These are phyloP conservation scores for Boletus subcaerulescens DNA, from an alignment of 768 basidiomycete genomes.

Conservation along the genomic window DNA sequence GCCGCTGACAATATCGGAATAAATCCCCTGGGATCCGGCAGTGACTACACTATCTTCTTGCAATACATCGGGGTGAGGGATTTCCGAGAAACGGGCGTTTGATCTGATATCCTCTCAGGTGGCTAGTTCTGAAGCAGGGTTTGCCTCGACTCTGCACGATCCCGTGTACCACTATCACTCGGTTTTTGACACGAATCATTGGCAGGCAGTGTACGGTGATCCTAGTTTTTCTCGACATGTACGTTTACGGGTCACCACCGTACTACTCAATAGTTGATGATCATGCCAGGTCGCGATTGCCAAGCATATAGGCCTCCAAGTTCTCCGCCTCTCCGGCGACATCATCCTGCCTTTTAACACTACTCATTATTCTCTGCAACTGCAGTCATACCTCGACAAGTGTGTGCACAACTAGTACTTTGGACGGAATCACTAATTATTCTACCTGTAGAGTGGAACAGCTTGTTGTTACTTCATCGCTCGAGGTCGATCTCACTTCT, in stretches of 20 bases:
- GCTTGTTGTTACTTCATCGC: slow-evolving; percentile 20
- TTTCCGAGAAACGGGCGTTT: not conserved
- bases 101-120: slow-evolving; percentile 22
- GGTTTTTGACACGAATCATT: slow-evolving; percentile 68
- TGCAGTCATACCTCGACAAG: slow-evolving; percentile 61
- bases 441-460: slow-evolving; percentile 28
- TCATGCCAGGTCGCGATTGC: slow-evolving; percentile 57
- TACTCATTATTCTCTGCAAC: slow-evolving; percentile 68
- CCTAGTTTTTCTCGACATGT: slow-evolving; percentile 74
- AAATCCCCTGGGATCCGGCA: slow-evolving; percentile 73
- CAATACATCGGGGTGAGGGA: slow-evolving; percentile 65
- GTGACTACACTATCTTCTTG: slow-evolving; percentile 91
- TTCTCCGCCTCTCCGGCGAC: slow-evolving; percentile 60
- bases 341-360: slow-evolving; percentile 72
- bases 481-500: slow-evolving; percentile 50
- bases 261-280: not conserved
- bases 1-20: slow-evolving; percentile 41
- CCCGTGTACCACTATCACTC: slow-evolving; percentile 75
- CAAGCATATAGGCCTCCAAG: slow-evolving; percentile 60
- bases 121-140: slow-evolving; percentile 34
- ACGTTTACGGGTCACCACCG: slow-evolving; percentile 19
- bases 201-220: slow-evolving; percentile 76
- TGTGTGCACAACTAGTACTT: slow-evolving; percentile 31
- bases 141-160: slow-evolving; percentile 42
- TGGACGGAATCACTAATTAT: slow-evolving; percentile 24